Conservation (phyloP, 805 yeast genomes). For the Starmerella bombi region DNA sequence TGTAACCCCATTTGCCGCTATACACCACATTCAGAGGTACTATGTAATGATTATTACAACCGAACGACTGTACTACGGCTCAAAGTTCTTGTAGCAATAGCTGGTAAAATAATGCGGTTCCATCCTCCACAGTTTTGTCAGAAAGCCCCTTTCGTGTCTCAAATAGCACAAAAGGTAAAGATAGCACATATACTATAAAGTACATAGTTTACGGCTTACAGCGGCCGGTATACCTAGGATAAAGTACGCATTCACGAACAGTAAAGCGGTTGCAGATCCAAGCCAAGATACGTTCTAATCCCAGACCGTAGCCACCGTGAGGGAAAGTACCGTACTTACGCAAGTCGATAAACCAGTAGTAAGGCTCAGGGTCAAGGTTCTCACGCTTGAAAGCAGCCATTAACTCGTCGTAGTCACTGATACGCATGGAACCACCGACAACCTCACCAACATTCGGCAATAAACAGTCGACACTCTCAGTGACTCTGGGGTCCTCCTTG, state of each 20-base stretch:
- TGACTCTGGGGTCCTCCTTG: slow-evolving; percentile 78
- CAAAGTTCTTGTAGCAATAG: no score
- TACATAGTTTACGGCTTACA: slow-evolving; percentile 61
- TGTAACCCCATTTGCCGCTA: no score
- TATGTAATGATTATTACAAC: no score
- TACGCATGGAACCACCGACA: slow-evolving; percentile 99
- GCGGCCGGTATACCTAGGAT: slow-evolving; percentile 96
- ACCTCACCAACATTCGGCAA: slow-evolving; percentile 99
- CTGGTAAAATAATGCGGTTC: no score
- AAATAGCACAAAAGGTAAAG: no score
- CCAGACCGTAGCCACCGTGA: slow-evolving; percentile 98
- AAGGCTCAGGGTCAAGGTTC: slow-evolving; percentile 63
- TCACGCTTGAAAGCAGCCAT: slow-evolving; percentile 88
- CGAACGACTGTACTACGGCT: no score
- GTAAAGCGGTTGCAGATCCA: slow-evolving; percentile 98
- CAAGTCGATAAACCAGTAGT: slow-evolving; percentile 94
- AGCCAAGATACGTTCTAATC: slow-evolving; percentile 94
- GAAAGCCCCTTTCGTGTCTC: no score
- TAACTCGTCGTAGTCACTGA: slow-evolving; percentile 64
- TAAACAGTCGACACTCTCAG: slow-evolving; percentile 94
- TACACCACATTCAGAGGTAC: no score
- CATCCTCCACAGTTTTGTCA: no score
- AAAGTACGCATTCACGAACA: slow-evolving; percentile 93
- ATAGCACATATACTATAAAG: background rate
- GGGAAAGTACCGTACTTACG: slow-evolving; percentile 96